Evolutionary conservation across 352 stramenopile genomes (phyloP), one percentile per base, ranked within the genome.

Genomic region (Chrysophaeum taylorii): DNA sequence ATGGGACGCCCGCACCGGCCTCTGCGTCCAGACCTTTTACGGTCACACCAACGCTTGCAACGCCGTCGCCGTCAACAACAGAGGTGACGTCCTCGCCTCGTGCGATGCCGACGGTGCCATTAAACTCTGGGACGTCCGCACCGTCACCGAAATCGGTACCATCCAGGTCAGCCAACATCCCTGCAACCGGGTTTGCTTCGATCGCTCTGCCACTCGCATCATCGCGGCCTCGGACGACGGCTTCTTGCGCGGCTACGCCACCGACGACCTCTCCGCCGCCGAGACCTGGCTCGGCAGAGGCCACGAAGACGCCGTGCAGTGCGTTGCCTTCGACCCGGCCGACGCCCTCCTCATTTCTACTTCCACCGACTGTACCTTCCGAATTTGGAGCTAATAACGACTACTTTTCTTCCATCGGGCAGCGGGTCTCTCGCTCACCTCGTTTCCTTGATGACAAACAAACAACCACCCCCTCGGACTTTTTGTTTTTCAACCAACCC

Each of bases 61-160:
- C 80, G 86, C 84, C 67, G 87, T 96, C 25, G 77, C 80, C 63
- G 89, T 95, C 64, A 86, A 84, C 21, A 79, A 93, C 42, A 78
- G 82, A 41, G 90, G 91, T 35, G 90, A 97, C 74, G 81, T 81
- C 27, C 90, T 97, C 41, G 89, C 82, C 21, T 95, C 88, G 16
- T 94, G 88, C 71, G 90, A 97, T 72, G 90, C 91, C 14, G 91
- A 96, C 75, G 90, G 91, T 14, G 87, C 95, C 69, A 86, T 96
- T 70, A 96, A 96, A 74, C 78, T 96, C 37, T 97, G 92, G 92
- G 92, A 96, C 73, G 88, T 96, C 53, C 87, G 90, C 53, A 96
- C 96, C 88, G 90, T 97, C 36, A 85, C 89, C 31, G 90, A 96
- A 79, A 79, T 90, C 7, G 80, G 75, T 36, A 89, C 87, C 29